Evolutionary conservation across 177 flowering plant genomes (phyloP).

Genomic region (Vitis hybrid): DNA sequence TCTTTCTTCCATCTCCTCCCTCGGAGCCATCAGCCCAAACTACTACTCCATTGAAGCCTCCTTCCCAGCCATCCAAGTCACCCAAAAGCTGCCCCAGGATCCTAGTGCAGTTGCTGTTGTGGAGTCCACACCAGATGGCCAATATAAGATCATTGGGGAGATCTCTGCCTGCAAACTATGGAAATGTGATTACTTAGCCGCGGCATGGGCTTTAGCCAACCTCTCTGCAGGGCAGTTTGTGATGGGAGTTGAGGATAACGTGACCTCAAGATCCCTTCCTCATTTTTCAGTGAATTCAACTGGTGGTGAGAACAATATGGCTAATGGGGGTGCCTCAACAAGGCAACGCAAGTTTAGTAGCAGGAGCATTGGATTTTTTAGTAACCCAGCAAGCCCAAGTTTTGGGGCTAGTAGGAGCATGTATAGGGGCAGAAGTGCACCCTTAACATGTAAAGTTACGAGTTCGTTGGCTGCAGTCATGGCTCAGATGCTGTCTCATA

Average conservation of each 20-base stretch:
- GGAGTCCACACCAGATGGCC: conserved; percentile 51
- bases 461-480: conserved; percentile 95
- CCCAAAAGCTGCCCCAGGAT: conserved; percentile 48
- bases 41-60: conserved; percentile 62
- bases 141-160: conserved; percentile 79
- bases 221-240: conserved; percentile 92
- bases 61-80: conserved; percentile 59
- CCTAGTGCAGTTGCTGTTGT: conserved; percentile 85
- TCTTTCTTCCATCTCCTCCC: conserved; percentile 73
- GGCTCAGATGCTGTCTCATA: conserved; percentile 97
- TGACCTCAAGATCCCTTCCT: conserved; percentile 32
- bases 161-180: conserved; percentile 84
- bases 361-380: conserved; percentile 77
- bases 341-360: conserved; percentile 65
- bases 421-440: conserved; percentile 89
- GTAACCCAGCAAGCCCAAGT: conserved; percentile 41
- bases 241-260: conserved; percentile 84
- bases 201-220: conserved; percentile 95
- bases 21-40: conserved; percentile 65
- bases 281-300: conserved; percentile 32
- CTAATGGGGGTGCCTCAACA: conserved; percentile 22
- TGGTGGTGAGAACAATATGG: conserved; percentile 20
- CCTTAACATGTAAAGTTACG: conserved; percentile 74
- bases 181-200: conserved; percentile 88
- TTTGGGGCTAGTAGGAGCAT: conserved; percentile 57